Percentiles rank a stretch among this genome's conserved stretches.
phyloP scores from a whole-genome alignment of 2,329 filamentous ascomycete species.

The Magnaporthiopsis incrustans region DNA sequence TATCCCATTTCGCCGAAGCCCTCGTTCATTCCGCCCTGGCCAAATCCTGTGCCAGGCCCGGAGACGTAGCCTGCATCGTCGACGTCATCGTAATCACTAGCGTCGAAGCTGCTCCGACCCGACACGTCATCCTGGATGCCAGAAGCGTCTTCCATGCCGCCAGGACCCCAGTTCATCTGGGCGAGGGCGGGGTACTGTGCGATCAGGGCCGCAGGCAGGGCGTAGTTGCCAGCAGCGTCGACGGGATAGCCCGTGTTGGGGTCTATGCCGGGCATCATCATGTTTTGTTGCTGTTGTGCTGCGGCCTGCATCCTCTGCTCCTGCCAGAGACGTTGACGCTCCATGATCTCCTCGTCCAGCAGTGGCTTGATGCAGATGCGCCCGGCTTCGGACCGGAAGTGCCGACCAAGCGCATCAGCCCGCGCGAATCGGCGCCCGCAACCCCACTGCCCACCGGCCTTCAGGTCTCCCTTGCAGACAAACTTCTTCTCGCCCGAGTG shows the following conservation, averaged over 20 bases:
- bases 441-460: constrained; percentile 78
- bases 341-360: constrained; percentile 84
- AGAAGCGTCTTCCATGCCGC: constrained; percentile 61
- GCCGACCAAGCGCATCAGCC: constrained; percentile 86
- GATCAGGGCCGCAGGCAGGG: constrained; percentile 77
- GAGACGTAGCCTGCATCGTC: constrained; percentile 64
- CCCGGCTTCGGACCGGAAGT: constrained; percentile 93
- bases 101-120: constrained; percentile 74
- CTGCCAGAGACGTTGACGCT: constrained; percentile 67
- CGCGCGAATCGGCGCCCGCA: constrained; percentile 90
- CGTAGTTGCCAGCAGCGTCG: constrained; percentile 50
- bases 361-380: constrained; percentile 96
- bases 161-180: constrained; percentile 68
- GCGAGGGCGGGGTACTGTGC: constrained; percentile 93
- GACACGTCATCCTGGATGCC: constrained; percentile 69
- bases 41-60: constrained; percentile 51
- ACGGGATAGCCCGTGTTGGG: constrained; percentile 50
- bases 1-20: constrained; percentile 48
- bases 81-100: constrained; percentile 67
- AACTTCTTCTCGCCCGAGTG: constrained; percentile 99
- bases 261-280: constrained; percentile 52
- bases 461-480: constrained; percentile 86
- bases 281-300: constrained; percentile 24
- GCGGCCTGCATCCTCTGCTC: constrained; percentile 60
- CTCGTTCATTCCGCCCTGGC: constrained; percentile 47